Conservation (phyloP, 495 filamentous ascomycete genomes). For the Talaromyces borbonicus region DNA sequence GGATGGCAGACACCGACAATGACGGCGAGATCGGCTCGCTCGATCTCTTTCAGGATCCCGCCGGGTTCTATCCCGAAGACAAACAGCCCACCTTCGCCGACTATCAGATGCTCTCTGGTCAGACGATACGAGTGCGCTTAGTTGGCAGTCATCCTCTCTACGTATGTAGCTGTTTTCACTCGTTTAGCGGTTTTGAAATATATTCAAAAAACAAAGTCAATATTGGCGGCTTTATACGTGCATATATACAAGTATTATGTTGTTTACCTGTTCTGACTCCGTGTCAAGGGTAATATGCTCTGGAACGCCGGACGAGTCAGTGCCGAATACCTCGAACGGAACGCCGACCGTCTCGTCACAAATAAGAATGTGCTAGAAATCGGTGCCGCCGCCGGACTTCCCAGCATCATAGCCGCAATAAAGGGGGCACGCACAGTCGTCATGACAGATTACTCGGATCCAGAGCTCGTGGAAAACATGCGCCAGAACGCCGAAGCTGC, state of each 20-base stretch:
- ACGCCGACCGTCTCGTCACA: slow-evolving; percentile 43
- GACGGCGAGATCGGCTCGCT: slow-evolving; percentile 18
- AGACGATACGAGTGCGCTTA: slow-evolving; percentile 61
- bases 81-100: slow-evolving; percentile 57
- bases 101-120: slow-evolving; percentile 57
- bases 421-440: slow-evolving; percentile 61
- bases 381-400: slow-evolving; percentile 80
- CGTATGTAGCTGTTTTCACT: slow-evolving; percentile 37
- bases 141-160: slow-evolving; percentile 88
- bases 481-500: slow-evolving; percentile 55
- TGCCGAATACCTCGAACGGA: slow-evolving; percentile 63
- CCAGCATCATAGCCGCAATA: slow-evolving; percentile 65
- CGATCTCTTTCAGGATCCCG: slow-evolving; percentile 68
- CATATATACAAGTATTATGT: no score
- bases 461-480: slow-evolving; percentile 68
- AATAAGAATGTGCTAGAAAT: slow-evolving; percentile 71
- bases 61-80: slow-evolving; percentile 63
- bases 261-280: slow-evolving; percentile 8
- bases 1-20: slow-evolving; percentile 1
- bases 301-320: slow-evolving; percentile 80
- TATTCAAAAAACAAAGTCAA: no score
- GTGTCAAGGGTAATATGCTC: slow-evolving; percentile 63
- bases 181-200: slow-evolving; percentile 2
- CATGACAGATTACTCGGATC: slow-evolving; percentile 83
- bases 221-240: no score